Evolutionary conservation across 1,139 yeast genomes (phyloP).

Genomic region (Blastobotrys persicus): DNA sequence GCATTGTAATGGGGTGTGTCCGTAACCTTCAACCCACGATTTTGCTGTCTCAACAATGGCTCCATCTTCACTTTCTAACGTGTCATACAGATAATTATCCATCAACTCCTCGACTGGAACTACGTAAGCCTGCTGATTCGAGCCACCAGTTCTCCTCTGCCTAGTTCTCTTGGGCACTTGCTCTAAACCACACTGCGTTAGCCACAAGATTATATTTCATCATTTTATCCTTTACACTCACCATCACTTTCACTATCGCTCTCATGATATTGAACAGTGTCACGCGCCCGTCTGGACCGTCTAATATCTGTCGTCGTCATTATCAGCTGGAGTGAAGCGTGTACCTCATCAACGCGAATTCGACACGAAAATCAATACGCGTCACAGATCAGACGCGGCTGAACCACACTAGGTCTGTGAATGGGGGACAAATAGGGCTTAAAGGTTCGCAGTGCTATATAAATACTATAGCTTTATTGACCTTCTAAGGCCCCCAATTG

Average conservation of each 20-base stretch:
- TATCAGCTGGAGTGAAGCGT: neutral
- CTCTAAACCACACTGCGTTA: too few relatives aligned
- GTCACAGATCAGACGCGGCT: too few relatives aligned
- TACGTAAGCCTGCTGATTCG: constrained; percentile 4
- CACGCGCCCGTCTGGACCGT: constrained; percentile 9
- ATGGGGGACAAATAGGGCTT: too few relatives aligned
- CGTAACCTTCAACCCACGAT: constrained; percentile 4
- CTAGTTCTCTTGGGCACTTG: neutral
- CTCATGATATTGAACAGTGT: constrained; percentile 1
- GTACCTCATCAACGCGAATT: neutral
- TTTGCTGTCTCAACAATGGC: constrained; percentile 2
- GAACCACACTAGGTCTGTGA: too few relatives aligned
- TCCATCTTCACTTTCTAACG: constrained; percentile 5
- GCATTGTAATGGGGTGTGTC: constrained; percentile 22
- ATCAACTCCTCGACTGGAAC: constrained; percentile 16
- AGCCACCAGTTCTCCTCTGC: neutral
- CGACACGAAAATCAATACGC: too few relatives aligned
- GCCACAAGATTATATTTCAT: neutral
- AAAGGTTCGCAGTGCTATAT: too few relatives aligned
- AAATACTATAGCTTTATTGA: too few relatives aligned
- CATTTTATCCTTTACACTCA: neutral
- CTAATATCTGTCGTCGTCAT: constrained; percentile 8
- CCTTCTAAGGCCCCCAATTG: too few relatives aligned
- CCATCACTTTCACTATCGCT: constrained; percentile 1
- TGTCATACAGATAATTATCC: constrained; percentile 16